These are phyloP conservation scores for Nakazawaea laoshanensis DNA, from an alignment of 805 yeast species.

Conservation along the genomic window DNA sequence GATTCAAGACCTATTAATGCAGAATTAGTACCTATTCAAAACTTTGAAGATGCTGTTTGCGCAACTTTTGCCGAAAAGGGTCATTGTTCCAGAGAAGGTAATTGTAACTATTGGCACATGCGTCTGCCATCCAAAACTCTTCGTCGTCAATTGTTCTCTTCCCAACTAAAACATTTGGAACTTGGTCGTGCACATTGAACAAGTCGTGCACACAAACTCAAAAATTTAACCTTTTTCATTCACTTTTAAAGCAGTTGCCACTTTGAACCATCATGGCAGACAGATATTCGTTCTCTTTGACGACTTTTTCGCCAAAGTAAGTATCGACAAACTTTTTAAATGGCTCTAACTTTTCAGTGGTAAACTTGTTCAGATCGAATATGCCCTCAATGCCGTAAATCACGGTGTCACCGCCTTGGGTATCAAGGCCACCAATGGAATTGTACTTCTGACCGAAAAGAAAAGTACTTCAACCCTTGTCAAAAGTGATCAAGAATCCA, in stretches of 20 bases:
- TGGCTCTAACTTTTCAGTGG: too few relatives aligned
- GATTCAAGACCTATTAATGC: conserved; percentile 69
- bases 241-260: neutral
- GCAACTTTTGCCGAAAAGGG: conserved; percentile 45
- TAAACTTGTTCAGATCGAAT: conserved; percentile 94
- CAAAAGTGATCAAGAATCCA: conserved; percentile 64
- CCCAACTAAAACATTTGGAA: conserved; percentile 27
- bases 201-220: neutral
- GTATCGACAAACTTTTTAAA: conserved; percentile 22
- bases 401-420: conserved; percentile 98
- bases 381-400: conserved; percentile 94
- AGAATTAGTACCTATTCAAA: conserved; percentile 68
- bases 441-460: conserved; percentile 94
- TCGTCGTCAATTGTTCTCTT: conserved; percentile 27
- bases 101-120: conserved; percentile 84
- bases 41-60: conserved; percentile 67
- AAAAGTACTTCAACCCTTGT: conserved; percentile 75
- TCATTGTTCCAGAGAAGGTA: conserved; percentile 69
- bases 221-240: too few relatives aligned
- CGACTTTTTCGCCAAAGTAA: conserved; percentile 95
- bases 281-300: conserved; percentile 93
- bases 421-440: conserved; percentile 88
- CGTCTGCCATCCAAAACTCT: conserved; percentile 43
- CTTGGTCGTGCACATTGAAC: neutral
- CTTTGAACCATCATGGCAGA: conserved; percentile 96